A percentile compares a stretch with the other conserved stretches of the same genome.
Evolutionary conservation across 1,284 basidiomycete species (phyloP).

Genomic region (Cutaneotrichosporon curvatum): DNA sequence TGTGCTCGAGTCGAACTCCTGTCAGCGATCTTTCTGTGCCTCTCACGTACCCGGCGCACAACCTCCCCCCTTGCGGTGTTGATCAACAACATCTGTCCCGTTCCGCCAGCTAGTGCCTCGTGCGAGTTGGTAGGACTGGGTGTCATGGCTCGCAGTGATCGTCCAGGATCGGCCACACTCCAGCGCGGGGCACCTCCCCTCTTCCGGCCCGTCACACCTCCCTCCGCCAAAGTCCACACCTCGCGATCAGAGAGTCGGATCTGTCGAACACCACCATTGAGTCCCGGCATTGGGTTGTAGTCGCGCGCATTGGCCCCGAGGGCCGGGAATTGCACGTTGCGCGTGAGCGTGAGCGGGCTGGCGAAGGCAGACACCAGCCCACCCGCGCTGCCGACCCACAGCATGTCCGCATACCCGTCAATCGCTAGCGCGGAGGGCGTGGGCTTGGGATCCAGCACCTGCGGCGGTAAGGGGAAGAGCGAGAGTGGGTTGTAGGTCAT

Average conservation of each 20-base stretch:
- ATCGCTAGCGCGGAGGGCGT: constrained; percentile 64
- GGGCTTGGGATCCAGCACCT: constrained; percentile 34
- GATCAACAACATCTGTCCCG: constrained; percentile 57
- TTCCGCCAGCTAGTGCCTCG: constrained; percentile 58
- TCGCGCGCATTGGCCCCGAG: constrained; percentile 48
- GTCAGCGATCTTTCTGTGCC: not conserved
- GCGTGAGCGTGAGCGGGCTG: constrained; percentile 51
- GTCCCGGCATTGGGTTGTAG: constrained; percentile 12
- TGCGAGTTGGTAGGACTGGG: constrained; percentile 47
- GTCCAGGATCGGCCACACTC: constrained; percentile 40
- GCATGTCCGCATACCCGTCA: constrained; percentile 79
- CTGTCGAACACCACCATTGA: constrained; percentile 54
- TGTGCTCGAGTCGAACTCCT: constrained; percentile 33
- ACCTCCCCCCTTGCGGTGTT: constrained; percentile 67
- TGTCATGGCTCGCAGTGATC: constrained; percentile 42
- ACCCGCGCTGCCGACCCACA: constrained; percentile 75
- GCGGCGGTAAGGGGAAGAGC: constrained; percentile 40
- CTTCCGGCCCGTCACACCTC: constrained; percentile 41
- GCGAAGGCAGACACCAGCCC: constrained; percentile 71
- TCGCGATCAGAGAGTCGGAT: constrained; percentile 66
- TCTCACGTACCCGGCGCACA: constrained; percentile 53
- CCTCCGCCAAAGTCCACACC: constrained; percentile 51
- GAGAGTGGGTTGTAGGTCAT: constrained; percentile 41
- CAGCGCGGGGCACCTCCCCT: constrained; percentile 44
- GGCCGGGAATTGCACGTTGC: constrained; percentile 61